Evolutionary conservation across 2,329 filamentous ascomycete genomes (phyloP).

Genomic region (Scleromitrula shiraiana): DNA sequence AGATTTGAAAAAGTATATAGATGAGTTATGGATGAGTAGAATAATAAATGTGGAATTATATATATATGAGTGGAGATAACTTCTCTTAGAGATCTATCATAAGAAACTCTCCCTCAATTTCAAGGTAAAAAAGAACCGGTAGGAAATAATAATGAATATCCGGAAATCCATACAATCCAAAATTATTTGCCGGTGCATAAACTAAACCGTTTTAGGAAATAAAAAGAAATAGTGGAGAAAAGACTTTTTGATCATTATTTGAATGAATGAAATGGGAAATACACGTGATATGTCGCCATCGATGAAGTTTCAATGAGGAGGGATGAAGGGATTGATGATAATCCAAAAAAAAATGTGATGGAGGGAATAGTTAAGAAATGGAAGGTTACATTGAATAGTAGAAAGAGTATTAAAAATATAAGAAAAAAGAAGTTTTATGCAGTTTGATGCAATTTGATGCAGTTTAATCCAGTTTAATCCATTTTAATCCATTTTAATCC

Average conservation of each 20-base stretch:
- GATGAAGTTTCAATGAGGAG: neutral
- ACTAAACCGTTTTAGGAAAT: constrained; percentile 1
- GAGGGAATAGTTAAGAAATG: neutral
- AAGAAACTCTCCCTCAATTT: too few relatives aligned
- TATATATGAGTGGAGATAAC: constrained; percentile 2
- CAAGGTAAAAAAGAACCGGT: too few relatives aligned
- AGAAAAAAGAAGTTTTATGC: constrained; percentile 1
- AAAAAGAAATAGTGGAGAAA: constrained; percentile 1
- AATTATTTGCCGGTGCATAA: constrained; percentile 2
- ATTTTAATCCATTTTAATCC: too few relatives aligned
- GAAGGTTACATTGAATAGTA: neutral
- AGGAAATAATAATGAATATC: neutral
- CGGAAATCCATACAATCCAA: neutral
- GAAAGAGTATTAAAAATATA: neutral
- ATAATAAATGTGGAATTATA: constrained; percentile 6
- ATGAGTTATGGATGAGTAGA: constrained; percentile 2
- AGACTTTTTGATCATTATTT: neutral
- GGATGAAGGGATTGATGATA: neutral
- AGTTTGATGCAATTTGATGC: too few relatives aligned
- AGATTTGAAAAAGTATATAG: neutral
- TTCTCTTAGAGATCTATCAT: too few relatives aligned
- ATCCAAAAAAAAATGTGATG: neutral
- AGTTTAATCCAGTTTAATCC: too few relatives aligned
- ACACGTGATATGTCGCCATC: constrained; percentile 27
- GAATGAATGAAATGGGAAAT: too few relatives aligned